Evolutionary conservation across 2,329 filamentous ascomycete species (phyloP).

Genomic region (Penicillium sp.): DNA sequence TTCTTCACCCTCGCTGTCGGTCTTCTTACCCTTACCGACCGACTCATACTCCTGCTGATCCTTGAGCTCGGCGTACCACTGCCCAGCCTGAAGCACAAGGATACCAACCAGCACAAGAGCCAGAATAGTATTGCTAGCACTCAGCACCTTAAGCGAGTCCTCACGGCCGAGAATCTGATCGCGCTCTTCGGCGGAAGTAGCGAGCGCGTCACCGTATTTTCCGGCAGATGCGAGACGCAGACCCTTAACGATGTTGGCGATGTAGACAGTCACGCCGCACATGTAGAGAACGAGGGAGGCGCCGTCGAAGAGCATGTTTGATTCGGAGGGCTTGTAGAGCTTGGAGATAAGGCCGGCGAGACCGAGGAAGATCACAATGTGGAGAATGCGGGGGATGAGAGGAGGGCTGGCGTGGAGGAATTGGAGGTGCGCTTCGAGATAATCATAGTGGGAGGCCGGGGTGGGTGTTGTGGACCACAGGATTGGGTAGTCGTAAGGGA

Average conservation of each 20-base stretch:
- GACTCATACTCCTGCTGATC: slow-evolving; percentile 76
- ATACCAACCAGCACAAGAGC: slow-evolving; percentile 90
- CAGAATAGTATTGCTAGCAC: slow-evolving; percentile 93
- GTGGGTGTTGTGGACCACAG: slow-evolving; percentile 47
- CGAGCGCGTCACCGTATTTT: slow-evolving; percentile 57
- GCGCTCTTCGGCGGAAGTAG: slow-evolving; percentile 47
- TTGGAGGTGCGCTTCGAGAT: slow-evolving; percentile 84
- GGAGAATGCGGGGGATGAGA: slow-evolving; percentile 87
- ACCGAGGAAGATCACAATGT: slow-evolving; percentile 87
- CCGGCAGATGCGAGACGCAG: slow-evolving; percentile 78
- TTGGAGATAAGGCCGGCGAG: slow-evolving; percentile 89
- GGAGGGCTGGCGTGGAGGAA: slow-evolving; percentile 91
- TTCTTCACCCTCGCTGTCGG: slow-evolving; percentile 21
- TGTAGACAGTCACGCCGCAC: slow-evolving; percentile 88
- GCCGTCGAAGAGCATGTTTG: slow-evolving; percentile 92
- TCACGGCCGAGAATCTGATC: slow-evolving; percentile 76
- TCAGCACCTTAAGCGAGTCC: slow-evolving; percentile 85
- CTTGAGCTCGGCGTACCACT: slow-evolving; percentile 98
- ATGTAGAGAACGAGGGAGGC: slow-evolving; percentile 71
- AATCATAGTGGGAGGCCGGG: slow-evolving; percentile 67
- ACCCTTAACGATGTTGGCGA: slow-evolving; percentile 95
- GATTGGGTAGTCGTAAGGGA: slow-evolving; percentile 73
- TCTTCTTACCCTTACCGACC: slow-evolving; percentile 48
- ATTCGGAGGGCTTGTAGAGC: slow-evolving; percentile 89
- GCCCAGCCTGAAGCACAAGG: slow-evolving; percentile 87